These are phyloP conservation scores for Trichoderma harzianum DNA, from an alignment of 2,329 filamentous ascomycete species.

Conservation along the genomic window DNA sequence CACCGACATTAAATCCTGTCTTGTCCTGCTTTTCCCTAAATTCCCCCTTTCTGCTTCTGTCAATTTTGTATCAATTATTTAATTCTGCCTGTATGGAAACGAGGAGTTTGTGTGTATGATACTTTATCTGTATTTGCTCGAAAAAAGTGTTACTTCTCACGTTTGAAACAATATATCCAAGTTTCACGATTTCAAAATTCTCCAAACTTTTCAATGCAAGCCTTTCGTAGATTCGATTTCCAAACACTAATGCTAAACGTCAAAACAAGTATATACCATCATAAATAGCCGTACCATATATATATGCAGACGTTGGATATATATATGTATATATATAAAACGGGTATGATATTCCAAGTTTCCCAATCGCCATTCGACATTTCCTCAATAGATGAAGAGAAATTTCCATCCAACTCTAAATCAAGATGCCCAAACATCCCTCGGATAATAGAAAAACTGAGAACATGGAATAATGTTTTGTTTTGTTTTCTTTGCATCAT, in stretches of 20 bases:
- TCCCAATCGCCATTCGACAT: neutral
- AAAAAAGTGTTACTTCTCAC: neutral
- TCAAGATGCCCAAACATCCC: neutral
- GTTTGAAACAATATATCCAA: neutral
- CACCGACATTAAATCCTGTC: slow-evolving; percentile 44
- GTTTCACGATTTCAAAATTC: neutral
- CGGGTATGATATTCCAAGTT: neutral
- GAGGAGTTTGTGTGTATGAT: neutral
- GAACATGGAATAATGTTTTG: neutral
- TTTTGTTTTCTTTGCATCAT: neutral
- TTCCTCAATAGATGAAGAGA: neutral
- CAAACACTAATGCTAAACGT: neutral
- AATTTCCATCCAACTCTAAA: neutral
- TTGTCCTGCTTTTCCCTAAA: neutral
- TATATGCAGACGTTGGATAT: neutral
- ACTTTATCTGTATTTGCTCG: neutral
- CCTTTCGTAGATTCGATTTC: neutral
- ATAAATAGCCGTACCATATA: neutral
- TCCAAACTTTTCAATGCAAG: neutral
- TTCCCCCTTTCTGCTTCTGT: neutral
- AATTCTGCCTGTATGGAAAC: neutral
- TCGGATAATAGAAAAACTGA: neutral
- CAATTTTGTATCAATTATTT: neutral
- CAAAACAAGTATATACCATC: neutral
- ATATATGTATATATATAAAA: neutral